phyloP scores from a whole-genome alignment of 345 rosid species.

The Lepidium didymum region DNA sequence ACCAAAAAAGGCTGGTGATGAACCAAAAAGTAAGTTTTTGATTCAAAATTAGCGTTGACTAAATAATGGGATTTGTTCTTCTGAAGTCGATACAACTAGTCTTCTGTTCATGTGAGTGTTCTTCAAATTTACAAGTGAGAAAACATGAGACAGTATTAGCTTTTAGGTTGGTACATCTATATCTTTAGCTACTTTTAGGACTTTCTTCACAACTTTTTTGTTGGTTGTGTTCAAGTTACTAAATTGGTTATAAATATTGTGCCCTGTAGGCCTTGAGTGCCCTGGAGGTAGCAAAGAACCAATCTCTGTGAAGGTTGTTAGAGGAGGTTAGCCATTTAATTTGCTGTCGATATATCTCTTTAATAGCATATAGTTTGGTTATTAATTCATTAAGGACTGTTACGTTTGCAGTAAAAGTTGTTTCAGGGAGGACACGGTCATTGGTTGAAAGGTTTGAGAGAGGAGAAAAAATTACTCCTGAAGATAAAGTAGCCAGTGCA shows the following conservation, averaged over 20 bases:
- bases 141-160: not conserved
- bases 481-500: conserved; percentile 33
- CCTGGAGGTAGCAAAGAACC: conserved; percentile 31
- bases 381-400: conserved; percentile 23
- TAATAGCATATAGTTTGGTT: not conserved
- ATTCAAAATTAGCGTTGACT: not conserved
- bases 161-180: not conserved
- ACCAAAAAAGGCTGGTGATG: conserved; percentile 34
- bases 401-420: conserved; percentile 74
- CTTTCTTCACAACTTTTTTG: not conserved
- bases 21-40: conserved; percentile 48
- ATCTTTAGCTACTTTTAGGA: not conserved
- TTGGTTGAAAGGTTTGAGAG: conserved; percentile 94
- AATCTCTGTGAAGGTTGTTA: conserved; percentile 60
- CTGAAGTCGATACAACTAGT: not conserved
- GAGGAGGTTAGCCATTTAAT: conserved; percentile 70
- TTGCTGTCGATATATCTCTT: conserved; percentile 5
- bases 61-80: not conserved
- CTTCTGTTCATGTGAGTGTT: not conserved
- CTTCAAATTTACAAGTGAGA: not conserved
- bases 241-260: conserved; percentile 10
- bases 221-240: not conserved
- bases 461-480: conserved; percentile 41
- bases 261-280: conserved; percentile 45
- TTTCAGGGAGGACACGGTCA: conserved; percentile 78